Percentiles rank a stretch among this genome's conserved stretches.
phyloP scores from a whole-genome alignment of 2,329 filamentous ascomycete genomes.

The Fusarium buxicola region DNA sequence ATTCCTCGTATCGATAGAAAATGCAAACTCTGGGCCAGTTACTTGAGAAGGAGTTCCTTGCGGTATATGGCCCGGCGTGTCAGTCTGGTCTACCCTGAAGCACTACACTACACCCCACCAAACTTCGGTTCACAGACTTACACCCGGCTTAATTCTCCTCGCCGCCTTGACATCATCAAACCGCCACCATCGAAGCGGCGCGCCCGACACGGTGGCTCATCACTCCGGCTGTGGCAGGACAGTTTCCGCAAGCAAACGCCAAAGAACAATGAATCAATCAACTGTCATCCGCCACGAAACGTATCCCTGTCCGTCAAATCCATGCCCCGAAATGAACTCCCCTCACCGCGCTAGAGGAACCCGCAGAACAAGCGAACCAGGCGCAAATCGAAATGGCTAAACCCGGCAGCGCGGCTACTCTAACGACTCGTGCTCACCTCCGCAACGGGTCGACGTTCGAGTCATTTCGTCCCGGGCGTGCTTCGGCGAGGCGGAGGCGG shows the following conservation, averaged over 20 bases:
- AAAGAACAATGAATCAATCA: not conserved
- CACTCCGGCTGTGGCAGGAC: not conserved
- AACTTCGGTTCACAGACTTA: no score
- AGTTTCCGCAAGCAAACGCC: not conserved
- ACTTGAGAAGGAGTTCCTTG: no score
- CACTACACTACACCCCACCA: no score
- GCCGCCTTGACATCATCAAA: not conserved
- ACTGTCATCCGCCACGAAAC: not conserved
- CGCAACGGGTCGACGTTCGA: constrained; percentile 18
- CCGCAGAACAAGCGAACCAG: no score
- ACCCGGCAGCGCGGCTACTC: no score
- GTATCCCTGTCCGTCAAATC: not conserved
- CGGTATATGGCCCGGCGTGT: no score
- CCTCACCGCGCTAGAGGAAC: no score
- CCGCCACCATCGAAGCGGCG: not conserved
- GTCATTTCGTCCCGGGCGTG: constrained; percentile 6
- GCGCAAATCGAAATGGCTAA: no score
- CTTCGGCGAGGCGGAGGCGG: not conserved
- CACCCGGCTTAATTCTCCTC: no score
- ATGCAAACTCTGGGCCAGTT: no score
- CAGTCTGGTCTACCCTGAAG: no score
- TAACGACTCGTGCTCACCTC: not conserved
- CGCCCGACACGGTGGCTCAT: not conserved
- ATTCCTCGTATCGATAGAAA: no score
- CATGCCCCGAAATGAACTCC: not conserved